Percentiles rank a stretch among this genome's conserved stretches.
These are phyloP conservation scores for Botryosphaeria dothidea DNA, from an alignment of 2,329 filamentous ascomycete species.

Conservation along the genomic window DNA sequence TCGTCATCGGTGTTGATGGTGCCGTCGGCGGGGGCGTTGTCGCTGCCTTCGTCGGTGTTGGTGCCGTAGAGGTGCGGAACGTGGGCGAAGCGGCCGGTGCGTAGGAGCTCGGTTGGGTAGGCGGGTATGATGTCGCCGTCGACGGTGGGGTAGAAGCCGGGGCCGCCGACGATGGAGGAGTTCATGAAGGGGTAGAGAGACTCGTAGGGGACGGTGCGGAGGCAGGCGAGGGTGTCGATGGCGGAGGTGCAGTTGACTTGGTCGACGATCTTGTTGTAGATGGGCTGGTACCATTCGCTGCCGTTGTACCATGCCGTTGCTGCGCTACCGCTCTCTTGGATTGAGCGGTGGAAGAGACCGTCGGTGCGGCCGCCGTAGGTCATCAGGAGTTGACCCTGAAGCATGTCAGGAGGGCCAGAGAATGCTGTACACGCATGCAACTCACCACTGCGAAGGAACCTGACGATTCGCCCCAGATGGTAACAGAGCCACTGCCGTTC, in stretches of 20 bases:
- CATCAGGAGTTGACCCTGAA: constrained; percentile 35
- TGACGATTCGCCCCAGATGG: constrained; percentile 18
- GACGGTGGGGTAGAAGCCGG: constrained; percentile 17
- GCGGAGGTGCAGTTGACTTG: constrained; percentile 29
- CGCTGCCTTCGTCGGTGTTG: constrained; percentile 14
- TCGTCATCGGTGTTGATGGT: constrained; percentile 14
- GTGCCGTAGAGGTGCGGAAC: constrained; percentile 14
- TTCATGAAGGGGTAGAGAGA: constrained; percentile 23
- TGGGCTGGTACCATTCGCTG: constrained; percentile 30
- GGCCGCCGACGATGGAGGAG: constrained; percentile 8
- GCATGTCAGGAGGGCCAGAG: not conserved
- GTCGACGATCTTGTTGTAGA: constrained; percentile 29
- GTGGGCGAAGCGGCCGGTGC: constrained; percentile 14
- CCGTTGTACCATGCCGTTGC: constrained; percentile 42
- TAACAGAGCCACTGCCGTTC: not conserved
- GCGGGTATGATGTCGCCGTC: constrained; percentile 14
- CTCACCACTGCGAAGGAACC: constrained; percentile 17
- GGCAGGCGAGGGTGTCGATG: constrained; percentile 7
- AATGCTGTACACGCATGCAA: not conserved
- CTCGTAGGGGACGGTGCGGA: constrained; percentile 20
- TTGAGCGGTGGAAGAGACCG: constrained; percentile 37
- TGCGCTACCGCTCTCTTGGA: constrained; percentile 39
- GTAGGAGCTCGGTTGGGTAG: constrained; percentile 11
- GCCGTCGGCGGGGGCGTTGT: constrained; percentile 14
- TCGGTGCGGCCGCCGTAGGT: constrained; percentile 37